phyloP scores from a whole-genome alignment of 495 filamentous ascomycete species.

The Peziza echinospora region DNA sequence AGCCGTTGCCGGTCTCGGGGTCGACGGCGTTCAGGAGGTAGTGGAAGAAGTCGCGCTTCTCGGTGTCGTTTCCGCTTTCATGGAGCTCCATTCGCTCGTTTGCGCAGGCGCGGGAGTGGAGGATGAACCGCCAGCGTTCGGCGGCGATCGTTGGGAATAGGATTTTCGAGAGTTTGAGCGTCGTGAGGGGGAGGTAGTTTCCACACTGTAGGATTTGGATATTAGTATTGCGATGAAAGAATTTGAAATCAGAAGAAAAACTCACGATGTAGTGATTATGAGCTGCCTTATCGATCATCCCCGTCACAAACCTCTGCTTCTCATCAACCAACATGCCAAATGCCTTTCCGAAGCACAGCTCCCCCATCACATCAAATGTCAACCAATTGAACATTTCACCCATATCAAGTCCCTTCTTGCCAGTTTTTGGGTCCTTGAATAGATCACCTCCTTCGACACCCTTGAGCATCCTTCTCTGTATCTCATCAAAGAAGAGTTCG shows the following conservation, averaged over 20 bases:
- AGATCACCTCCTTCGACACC: not conserved
- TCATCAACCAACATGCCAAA: constrained; percentile 23
- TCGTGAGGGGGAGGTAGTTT: constrained; percentile 34
- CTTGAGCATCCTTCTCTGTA: constrained; percentile 6
- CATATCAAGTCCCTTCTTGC: constrained; percentile 24
- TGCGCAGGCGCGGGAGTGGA: constrained; percentile 35
- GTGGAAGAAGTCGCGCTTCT: constrained; percentile 28
- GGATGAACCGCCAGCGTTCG: constrained; percentile 39
- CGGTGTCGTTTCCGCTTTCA: constrained; percentile 4
- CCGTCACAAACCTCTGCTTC: constrained; percentile 24
- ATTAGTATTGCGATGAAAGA: not conserved
- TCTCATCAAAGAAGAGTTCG: constrained; percentile 24
- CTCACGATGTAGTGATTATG: constrained; percentile 33
- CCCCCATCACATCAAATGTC: constrained; percentile 30
- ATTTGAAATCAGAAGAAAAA: constrained; percentile 1
- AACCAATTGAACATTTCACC: constrained; percentile 31
- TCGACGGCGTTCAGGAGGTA: constrained; percentile 37
- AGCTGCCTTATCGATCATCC: constrained; percentile 30
- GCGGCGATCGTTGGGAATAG: constrained; percentile 35
- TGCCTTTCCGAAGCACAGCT: constrained; percentile 20
- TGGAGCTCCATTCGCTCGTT: constrained; percentile 28
- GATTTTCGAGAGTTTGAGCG: constrained; percentile 34
- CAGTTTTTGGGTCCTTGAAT: constrained; percentile 3
- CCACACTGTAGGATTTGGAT: constrained; percentile 26
- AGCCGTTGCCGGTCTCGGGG: constrained; percentile 27